Conservation (phyloP, 768 basidiomycete genomes). For the Grammothele lineata region DNA sequence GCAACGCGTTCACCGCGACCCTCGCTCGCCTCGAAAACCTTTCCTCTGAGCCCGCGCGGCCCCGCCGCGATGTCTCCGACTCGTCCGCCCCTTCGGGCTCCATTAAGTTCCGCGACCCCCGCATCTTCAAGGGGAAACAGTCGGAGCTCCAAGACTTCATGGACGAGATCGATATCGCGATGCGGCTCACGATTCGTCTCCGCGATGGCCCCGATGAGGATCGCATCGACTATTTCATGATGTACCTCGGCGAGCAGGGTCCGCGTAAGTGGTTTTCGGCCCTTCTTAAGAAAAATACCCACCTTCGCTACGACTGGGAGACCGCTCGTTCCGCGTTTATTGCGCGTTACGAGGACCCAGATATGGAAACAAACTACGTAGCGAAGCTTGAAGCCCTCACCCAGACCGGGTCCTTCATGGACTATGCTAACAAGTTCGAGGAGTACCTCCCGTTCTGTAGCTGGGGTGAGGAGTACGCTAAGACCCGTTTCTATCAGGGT, state of each 20-base stretch:
- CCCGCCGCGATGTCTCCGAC: neutral
- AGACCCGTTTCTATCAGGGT: no score
- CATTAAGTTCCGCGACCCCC: conserved; percentile 1
- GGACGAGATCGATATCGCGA: conserved; percentile 1
- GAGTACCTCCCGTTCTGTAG: no score
- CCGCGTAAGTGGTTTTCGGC: neutral
- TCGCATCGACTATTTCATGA: neutral
- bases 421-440: no score
- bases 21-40: neutral
- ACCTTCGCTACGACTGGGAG: no score
- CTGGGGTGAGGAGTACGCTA: no score
- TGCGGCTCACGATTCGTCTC: neutral
- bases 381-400: no score
- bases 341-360: no score
- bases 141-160: neutral
- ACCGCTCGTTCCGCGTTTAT: no score
- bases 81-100: neutral
- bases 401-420: no score
- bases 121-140: conserved; percentile 1
- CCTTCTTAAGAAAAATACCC: no score
- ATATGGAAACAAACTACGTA: no score
- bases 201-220: neutral
- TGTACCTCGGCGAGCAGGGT: neutral
- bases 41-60: no score
- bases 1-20: neutral